Base-by-base conservation (phyloP, 176 grass and related monocot species). In the Oropetium thomaeum region DNA sequence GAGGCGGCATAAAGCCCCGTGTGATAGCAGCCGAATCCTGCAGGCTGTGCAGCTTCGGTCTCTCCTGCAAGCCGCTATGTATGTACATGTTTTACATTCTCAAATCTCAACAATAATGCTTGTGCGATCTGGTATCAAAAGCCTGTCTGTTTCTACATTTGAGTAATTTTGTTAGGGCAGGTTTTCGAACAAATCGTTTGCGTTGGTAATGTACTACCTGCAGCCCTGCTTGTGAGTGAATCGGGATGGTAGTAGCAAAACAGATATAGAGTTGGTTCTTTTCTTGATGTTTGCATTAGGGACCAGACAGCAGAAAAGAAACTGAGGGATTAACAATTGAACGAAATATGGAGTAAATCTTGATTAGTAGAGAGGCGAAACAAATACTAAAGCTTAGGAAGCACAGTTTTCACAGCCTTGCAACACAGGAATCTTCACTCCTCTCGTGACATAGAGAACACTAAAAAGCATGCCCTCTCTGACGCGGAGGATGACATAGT, bases 1-100 rank as follows among this genome's bases (percentile, higher is more conserved):
- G 81, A 84, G 75, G 81, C 95, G 9, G 86, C 88, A 31, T 89
- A 88, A 84, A n/a, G 37, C 19, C 10, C 59, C 47, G 60, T 8
- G 31, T 48, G 38, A 71, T 37, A 47, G 14, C 12, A 19, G 72
- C 51, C 65, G 16, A 45, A 30, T 9, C 31, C 25, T 15, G 11
- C 25, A 49, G 25, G 45, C 37, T 19, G 65, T 67, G 58, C 29
- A 16, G 11, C 40, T 69, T 2, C 40, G 62, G 37, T 68, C 14
- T 79, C 20, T 62, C 22, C 17, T 47, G 28, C 28, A 55, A 74
- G 62, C 35, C n/a, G n/a, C n/a, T n/a, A 37, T 87, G 58, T 35
- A 37, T 70, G 42, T 35, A 32, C 49, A 15, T 32, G 19, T 16
- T 47, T 60, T 28, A 59, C 41, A 78, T 87, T 38, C 40, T 67